A percentile compares a stretch with the other conserved stretches of the same genome.
phyloP scores from a whole-genome alignment of 495 filamentous ascomycete species.

The Aeminium ludgeri region DNA sequence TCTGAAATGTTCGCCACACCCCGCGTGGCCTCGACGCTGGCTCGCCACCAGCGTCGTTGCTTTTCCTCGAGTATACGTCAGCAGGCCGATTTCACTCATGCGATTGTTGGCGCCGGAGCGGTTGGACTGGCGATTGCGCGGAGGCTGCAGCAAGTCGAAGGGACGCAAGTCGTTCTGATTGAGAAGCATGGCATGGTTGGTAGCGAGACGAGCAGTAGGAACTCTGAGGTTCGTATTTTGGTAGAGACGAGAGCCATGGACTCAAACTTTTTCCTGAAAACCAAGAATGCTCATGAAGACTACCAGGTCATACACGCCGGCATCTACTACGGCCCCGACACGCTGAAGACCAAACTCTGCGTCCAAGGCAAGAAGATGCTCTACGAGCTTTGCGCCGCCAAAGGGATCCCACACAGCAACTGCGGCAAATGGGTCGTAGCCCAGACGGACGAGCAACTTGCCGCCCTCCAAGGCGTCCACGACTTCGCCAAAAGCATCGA shows the following conservation, averaged over 20 bases:
- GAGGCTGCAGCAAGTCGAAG: slow-evolving; percentile 45
- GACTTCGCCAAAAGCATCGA: slow-evolving; percentile 44
- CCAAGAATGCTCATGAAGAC: neutral
- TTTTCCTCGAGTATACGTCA: slow-evolving; percentile 19
- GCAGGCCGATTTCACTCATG: slow-evolving; percentile 66
- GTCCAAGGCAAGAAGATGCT: slow-evolving; percentile 56
- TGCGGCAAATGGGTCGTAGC: slow-evolving; percentile 93
- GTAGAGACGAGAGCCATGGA: too few relatives aligned
- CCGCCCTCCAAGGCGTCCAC: slow-evolving; percentile 47
- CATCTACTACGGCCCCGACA: slow-evolving; percentile 66
- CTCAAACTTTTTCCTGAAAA: neutral
- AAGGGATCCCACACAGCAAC: slow-evolving; percentile 52
- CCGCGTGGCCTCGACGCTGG: too few relatives aligned
- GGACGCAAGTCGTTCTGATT: slow-evolving; percentile 57
- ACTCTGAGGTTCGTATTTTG: slow-evolving; percentile 70
- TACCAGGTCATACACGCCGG: slow-evolving; percentile 85
- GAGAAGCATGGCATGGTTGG: slow-evolving; percentile 65
- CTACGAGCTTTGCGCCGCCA: slow-evolving; percentile 55
- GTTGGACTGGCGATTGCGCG: slow-evolving; percentile 82
- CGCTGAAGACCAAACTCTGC: slow-evolving; percentile 74
- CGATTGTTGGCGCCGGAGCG: slow-evolving; percentile 76
- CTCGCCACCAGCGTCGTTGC: neutral
- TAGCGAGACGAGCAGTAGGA: slow-evolving; percentile 81
- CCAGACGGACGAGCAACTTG: slow-evolving; percentile 53
- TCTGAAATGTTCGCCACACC: neutral